Conservation (phyloP, 2,329 filamentous ascomycete genomes). For the Emmonsiellopsis sp. region DNA sequence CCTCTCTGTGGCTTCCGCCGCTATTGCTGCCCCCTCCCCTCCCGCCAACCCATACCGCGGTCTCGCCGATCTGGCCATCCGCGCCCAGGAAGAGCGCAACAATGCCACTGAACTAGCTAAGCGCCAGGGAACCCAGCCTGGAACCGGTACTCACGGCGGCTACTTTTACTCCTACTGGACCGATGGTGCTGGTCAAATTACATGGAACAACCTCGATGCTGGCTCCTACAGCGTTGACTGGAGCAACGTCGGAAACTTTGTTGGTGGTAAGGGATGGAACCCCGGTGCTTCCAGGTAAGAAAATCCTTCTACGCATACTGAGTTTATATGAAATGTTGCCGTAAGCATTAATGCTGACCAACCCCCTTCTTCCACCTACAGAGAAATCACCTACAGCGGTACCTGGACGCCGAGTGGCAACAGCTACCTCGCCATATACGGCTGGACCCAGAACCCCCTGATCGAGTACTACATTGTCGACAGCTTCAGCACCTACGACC, state of each 20-base stretch:
- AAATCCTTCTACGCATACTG: no score
- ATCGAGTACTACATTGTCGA: slow-evolving; percentile 53
- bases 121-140: slow-evolving; percentile 12
- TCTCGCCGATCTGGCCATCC: slow-evolving; percentile 2
- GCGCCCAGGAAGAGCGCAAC: not conserved
- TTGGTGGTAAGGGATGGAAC: slow-evolving; percentile 51
- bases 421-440: slow-evolving; percentile 48
- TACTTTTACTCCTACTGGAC: slow-evolving; percentile 45
- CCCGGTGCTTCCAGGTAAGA: slow-evolving; percentile 42
- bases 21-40: slow-evolving; percentile 17
- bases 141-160: slow-evolving; percentile 29
- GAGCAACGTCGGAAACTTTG: slow-evolving; percentile 39
- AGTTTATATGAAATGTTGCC: no score
- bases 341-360: no score
- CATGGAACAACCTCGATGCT: slow-evolving; percentile 36
- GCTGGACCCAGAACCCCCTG: slow-evolving; percentile 46
- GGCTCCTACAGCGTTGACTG: slow-evolving; percentile 40
- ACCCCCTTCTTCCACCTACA: slow-evolving; percentile 14
- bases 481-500: slow-evolving; percentile 41
- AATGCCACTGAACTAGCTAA: slow-evolving; percentile 13
- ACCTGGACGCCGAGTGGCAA: slow-evolving; percentile 41
- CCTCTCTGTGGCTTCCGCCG: slow-evolving; percentile 13
- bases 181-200: slow-evolving; percentile 34
- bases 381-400: slow-evolving; percentile 42
- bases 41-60: slow-evolving; percentile 3